Conservation (phyloP, 192 early-diverging fungal species). For the Funneliformis geosporum region DNA sequence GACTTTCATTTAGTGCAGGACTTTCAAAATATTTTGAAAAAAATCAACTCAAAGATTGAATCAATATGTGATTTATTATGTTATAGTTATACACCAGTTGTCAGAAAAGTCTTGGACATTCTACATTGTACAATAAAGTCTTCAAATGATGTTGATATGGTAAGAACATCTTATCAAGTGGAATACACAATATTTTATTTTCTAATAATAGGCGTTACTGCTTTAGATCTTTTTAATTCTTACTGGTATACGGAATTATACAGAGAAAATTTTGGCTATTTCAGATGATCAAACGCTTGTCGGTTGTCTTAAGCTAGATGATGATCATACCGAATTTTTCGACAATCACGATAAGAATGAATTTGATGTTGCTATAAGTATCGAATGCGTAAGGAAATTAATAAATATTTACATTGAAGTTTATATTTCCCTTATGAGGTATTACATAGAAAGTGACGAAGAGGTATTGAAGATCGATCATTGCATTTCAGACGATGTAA, state of each 20-base stretch:
- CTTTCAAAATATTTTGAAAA: neutral
- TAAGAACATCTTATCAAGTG: neutral
- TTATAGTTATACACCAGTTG: neutral
- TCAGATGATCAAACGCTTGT: neutral
- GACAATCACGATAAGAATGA: neutral
- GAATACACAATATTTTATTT: neutral
- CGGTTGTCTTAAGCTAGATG: neutral
- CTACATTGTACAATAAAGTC: neutral
- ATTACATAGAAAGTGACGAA: neutral
- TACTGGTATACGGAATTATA: neutral
- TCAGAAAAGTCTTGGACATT: slow-evolving; percentile 8
- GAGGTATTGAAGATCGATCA: neutral
- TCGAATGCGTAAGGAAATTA: neutral
- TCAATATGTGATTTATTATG: neutral
- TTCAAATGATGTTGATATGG: neutral
- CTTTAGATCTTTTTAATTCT: neutral
- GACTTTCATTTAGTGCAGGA: neutral
- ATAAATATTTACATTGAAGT: neutral
- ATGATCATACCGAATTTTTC: neutral
- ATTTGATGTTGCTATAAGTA: neutral
- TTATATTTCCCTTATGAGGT: neutral
- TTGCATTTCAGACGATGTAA: neutral
- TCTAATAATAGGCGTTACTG: neutral
- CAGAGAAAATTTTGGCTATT: neutral
- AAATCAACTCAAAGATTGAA: neutral